Conservation (phyloP, 805 yeast genomes). For the Scheffersomyces coipomensis region DNA sequence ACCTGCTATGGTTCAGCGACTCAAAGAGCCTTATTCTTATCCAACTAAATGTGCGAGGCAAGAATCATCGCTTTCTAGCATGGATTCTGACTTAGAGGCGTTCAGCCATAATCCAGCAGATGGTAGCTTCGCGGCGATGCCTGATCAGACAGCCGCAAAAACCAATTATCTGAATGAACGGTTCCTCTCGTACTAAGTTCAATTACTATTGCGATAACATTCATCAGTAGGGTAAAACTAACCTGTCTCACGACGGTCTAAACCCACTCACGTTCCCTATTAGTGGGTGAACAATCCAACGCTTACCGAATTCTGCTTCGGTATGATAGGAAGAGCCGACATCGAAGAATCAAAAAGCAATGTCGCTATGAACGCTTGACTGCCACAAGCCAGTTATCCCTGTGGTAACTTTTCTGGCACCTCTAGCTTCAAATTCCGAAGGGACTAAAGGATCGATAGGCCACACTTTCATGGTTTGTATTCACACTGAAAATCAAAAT, state of each 20-base stretch:
- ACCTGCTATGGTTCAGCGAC: constrained; percentile 45
- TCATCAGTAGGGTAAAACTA: constrained; percentile 43
- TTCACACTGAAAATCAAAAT: constrained; percentile 46
- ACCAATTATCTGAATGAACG: constrained; percentile 48
- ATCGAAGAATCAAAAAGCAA: constrained; percentile 47
- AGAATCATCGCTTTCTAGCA: constrained; percentile 36
- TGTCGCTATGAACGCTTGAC: constrained; percentile 49
- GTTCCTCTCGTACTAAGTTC: constrained; percentile 48
- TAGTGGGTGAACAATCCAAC: constrained; percentile 49
- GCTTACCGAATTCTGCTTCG: constrained; percentile 38
- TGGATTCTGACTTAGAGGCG: constrained; percentile 25
- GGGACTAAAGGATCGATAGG: constrained; percentile 49
- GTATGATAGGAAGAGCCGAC: constrained; percentile 52
- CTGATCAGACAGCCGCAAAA: constrained; percentile 47
- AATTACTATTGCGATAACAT: constrained; percentile 30
- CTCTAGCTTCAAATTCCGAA: constrained; percentile 44
- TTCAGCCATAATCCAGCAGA: constrained; percentile 48
- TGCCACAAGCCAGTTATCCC: constrained; percentile 44
- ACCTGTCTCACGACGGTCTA: constrained; percentile 47
- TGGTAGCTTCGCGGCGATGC: constrained; percentile 50
- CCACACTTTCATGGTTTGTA: constrained; percentile 41
- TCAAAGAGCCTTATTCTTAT: constrained; percentile 39
- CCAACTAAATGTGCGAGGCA: constrained; percentile 42
- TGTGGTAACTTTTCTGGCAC: constrained; percentile 45
- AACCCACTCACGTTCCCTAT: constrained; percentile 45